Conservation (phyloP, 768 basidiomycete species). For the Pleurotus ostreatus region DNA sequence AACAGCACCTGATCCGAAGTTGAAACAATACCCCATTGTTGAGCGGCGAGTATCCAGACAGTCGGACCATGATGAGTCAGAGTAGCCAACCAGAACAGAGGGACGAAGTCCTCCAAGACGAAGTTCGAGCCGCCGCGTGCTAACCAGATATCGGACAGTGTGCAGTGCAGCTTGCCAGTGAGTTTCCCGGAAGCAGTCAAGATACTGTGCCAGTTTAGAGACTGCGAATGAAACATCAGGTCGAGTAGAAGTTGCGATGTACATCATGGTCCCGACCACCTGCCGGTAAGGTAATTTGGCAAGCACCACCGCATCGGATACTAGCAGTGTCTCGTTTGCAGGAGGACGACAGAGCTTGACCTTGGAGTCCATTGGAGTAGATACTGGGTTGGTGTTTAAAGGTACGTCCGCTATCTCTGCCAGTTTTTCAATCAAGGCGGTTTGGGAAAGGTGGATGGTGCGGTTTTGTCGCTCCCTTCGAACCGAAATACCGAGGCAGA, state of each 20-base stretch:
- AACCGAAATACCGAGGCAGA: slow-evolving; percentile 33
- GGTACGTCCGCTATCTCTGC: slow-evolving; percentile 11
- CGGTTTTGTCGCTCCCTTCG: slow-evolving; percentile 17
- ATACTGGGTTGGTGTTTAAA: slow-evolving; percentile 15
- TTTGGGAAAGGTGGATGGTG: slow-evolving; percentile 20
- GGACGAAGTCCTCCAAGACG: slow-evolving; percentile 7
- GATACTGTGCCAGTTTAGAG: slow-evolving; percentile 21
- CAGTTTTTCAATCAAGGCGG: slow-evolving; percentile 21
- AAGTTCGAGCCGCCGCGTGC: neutral
- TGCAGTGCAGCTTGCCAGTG: neutral
- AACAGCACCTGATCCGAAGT: slow-evolving; percentile 24
- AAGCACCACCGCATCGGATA: neutral
- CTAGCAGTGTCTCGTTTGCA: neutral
- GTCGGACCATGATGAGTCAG: slow-evolving; percentile 12
- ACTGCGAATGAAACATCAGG: slow-evolving; percentile 24
- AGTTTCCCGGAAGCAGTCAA: slow-evolving; percentile 16
- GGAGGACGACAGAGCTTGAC: slow-evolving; percentile 11
- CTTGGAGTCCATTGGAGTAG: slow-evolving; percentile 20
- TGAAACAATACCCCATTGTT: slow-evolving; percentile 29
- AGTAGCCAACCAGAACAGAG: slow-evolving; percentile 7
- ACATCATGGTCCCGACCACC: slow-evolving; percentile 17
- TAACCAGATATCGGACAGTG: neutral
- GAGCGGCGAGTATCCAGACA: slow-evolving; percentile 12
- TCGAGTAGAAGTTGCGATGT: slow-evolving; percentile 14
- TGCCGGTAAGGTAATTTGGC: neutral